phyloP scores from a whole-genome alignment of 2,329 filamentous ascomycete species.

The Ophiostoma sp. region DNA sequence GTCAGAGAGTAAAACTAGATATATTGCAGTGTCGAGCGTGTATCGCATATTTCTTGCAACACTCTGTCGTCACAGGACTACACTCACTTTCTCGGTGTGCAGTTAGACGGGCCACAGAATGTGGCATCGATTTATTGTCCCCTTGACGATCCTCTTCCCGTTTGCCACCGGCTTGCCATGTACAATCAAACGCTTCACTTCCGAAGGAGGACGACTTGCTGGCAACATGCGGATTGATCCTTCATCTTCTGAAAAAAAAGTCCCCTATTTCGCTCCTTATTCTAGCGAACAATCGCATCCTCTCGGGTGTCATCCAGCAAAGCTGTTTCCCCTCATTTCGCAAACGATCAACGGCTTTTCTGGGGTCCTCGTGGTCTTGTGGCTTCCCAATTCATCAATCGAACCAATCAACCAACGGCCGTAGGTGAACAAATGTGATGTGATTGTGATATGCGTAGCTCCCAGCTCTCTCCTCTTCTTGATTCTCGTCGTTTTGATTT shows the following conservation, averaged over 20 bases:
- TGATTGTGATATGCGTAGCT: neutral
- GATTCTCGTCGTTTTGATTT: neutral
- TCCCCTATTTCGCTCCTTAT: neutral
- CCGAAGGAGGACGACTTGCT: neutral
- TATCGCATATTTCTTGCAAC: neutral
- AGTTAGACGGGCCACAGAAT: neutral
- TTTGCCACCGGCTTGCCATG: slow-evolving; percentile 1
- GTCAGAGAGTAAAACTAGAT: neutral
- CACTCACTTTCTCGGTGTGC: neutral
- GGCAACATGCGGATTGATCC: neutral
- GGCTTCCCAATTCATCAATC: neutral
- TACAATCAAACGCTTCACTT: slow-evolving; percentile 4
- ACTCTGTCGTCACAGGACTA: slow-evolving; percentile 7
- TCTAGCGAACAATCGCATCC: neutral
- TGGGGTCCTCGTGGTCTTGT: neutral
- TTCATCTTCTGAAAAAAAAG: neutral
- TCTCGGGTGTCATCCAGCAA: neutral
- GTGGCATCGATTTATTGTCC: neutral
- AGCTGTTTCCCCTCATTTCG: slow-evolving; percentile 11
- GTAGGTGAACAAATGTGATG: neutral
- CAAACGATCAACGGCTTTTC: slow-evolving; percentile 17
- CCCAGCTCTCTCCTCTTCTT: neutral
- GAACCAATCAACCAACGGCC: slow-evolving; percentile 12
- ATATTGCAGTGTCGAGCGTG: neutral
- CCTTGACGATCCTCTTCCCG: neutral